Base-by-base conservation (phyloP, 2,329 filamentous ascomycete genomes). In the Plenodomus tracheiphilus region DNA sequence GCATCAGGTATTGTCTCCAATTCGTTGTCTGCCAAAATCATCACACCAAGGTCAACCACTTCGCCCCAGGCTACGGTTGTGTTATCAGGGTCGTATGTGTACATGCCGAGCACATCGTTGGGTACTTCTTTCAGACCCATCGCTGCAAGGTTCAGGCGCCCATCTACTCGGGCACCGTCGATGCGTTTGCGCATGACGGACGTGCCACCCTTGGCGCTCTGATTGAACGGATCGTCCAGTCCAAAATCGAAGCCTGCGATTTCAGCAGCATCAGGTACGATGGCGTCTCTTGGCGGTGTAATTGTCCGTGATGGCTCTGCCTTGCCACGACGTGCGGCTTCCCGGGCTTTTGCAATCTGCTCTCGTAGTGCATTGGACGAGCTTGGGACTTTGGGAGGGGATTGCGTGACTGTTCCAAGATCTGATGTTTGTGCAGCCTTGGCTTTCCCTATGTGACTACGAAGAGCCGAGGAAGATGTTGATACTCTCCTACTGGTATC, bases 391-490 rank as follows among this genome's bases (percentile, higher is more conserved):
- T 78, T 81, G 8, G 53, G 45, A 1, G 64, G 59, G 7, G 59
- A 51, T 13, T 53, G 59, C 17, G 39, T 32, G 4, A 51, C 40
- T 2, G 42, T 45, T 34, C 19, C 34, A 11, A 40, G 39, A 8
- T 63, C 59, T 17, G 56, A 66, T 50, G 65, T 73, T 46, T 84
- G 87, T 2, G 91, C 89, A 2, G 91, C 91, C 67, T 93, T 96
- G 1, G 94, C 93, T 62, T 92, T 93, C 32, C 92, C 91, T 54
- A 97, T 97, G 45, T 94, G 92, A 43, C 97, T 91, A 28, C 94
- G 85, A 13, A 99, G 75, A 0, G 91, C 86, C 15, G 82, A 78
- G 0, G 93, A 97, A 0, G 91, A 91, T 61, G 89, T 94, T 5
- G 77, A 73, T 1, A 71, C 70, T 49, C 77, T 81, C 30, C 72